Conservation (phyloP, 1,284 basidiomycete genomes). For the Ustilago sp. region DNA sequence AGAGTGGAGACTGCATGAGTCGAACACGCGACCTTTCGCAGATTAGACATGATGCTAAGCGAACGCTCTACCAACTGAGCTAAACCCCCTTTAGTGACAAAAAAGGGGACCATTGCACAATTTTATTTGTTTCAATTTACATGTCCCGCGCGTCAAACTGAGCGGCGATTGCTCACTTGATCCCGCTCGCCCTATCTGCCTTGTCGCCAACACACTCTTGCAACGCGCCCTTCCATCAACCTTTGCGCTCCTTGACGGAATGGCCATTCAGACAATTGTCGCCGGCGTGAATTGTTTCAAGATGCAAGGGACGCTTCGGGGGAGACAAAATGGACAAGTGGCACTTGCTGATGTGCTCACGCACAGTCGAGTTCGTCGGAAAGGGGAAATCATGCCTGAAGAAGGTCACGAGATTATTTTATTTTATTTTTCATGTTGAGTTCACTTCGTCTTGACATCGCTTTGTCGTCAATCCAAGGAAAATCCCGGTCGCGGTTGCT, state of each 20-base stretch:
- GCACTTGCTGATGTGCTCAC: too few relatives aligned
- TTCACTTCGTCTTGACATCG: not conserved
- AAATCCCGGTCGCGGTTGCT: not conserved
- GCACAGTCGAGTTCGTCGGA: not conserved
- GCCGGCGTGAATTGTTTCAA: too few relatives aligned
- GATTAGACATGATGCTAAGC: slow-evolving; percentile 49
- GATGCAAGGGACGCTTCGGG: too few relatives aligned
- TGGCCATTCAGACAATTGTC: not conserved
- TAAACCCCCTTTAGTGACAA: slow-evolving; percentile 34
- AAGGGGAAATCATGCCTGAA: not conserved
- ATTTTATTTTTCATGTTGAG: not conserved
- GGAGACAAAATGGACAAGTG: too few relatives aligned
- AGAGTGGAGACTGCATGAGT: slow-evolving; percentile 56
- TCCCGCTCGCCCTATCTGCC: slow-evolving; percentile 13
- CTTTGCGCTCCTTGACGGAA: not conserved
- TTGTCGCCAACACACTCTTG: not conserved
- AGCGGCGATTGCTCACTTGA: too few relatives aligned
- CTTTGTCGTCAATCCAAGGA: not conserved
- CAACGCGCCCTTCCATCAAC: not conserved
- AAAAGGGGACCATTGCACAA: not conserved
- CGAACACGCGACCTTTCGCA: slow-evolving; percentile 60
- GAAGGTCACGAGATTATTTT: not conserved
- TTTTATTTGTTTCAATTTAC: not conserved
- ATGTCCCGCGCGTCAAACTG: too few relatives aligned
- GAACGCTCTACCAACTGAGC: slow-evolving; percentile 61